Conservation (phyloP, 2,329 filamentous ascomycete species). For the Lecanicillium sp. region DNA sequence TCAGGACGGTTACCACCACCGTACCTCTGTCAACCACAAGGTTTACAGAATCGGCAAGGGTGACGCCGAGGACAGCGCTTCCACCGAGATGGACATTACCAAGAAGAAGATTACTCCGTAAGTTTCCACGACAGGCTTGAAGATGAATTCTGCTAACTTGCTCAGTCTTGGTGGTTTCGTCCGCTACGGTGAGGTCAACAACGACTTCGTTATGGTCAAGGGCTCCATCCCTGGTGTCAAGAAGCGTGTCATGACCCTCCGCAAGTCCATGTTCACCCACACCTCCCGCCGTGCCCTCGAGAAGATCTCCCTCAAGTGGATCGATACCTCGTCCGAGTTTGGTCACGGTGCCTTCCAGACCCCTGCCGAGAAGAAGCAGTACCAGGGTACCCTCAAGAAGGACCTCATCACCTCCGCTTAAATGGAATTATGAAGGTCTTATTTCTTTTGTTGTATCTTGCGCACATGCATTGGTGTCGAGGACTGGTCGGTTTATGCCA, state of each 20-base stretch:
- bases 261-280: constrained; percentile 85
- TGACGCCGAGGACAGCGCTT: constrained; percentile 82
- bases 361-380: constrained; percentile 93
- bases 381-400: constrained; percentile 99
- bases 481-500: constrained; percentile 34
- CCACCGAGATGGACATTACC: constrained; percentile 92
- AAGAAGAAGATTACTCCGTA: constrained; percentile 99
- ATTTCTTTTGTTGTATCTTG: constrained; percentile 39
- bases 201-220: constrained; percentile 98
- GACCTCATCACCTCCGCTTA: constrained; percentile 57
- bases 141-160: neutral
- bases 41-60: constrained; percentile 97
- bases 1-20: constrained; percentile 99
- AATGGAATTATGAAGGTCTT: constrained; percentile 21
- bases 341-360: constrained; percentile 99
- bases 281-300: constrained; percentile 92
- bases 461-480: constrained; percentile 50
- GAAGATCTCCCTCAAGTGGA: constrained; percentile 99
- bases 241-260: constrained; percentile 98
- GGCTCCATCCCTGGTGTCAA: constrained; percentile 95
- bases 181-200: constrained; percentile 98
- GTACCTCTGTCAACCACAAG: constrained; percentile 99
- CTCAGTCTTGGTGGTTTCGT: constrained; percentile 95
- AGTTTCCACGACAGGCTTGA: constrained; percentile 37
- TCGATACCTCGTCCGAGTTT: constrained; percentile 99